These are phyloP conservation scores for Podaxis sp. DNA, from an alignment of 768 basidiomycete species.

Conservation along the genomic window DNA sequence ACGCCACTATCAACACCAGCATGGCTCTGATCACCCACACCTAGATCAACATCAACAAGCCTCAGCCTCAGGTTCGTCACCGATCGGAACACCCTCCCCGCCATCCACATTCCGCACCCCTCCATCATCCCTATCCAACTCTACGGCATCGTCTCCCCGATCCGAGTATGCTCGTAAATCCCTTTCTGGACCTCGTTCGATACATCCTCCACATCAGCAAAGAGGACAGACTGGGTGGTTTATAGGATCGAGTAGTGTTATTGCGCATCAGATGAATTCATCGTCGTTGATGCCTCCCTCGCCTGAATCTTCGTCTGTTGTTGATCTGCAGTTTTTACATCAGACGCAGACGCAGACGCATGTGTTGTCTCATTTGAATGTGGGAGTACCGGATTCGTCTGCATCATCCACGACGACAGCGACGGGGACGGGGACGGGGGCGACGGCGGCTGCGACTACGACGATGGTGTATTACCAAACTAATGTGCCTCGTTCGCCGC, in stretches of 20 bases:
- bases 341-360: no score
- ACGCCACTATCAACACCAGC: conserved; percentile 12
- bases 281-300: neutral
- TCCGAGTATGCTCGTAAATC: neutral
- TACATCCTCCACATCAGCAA: conserved; percentile 7
- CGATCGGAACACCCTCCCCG: neutral
- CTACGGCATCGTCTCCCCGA: neutral
- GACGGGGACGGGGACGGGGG: conserved; percentile 33
- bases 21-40: conserved; percentile 18
- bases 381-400: conserved; percentile 32
- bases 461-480: conserved; percentile 71
- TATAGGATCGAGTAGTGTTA: neutral
- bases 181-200: neutral
- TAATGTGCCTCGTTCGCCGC: conserved; percentile 41
- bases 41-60: neutral
- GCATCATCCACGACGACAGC: conserved; percentile 32
- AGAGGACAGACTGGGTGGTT: no score
- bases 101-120: conserved; percentile 16
- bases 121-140: conserved; percentile 14
- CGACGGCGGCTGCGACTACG: conserved; percentile 28
- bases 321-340: no score
- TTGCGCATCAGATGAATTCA: neutral
- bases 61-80: neutral
- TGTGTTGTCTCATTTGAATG: neutral
- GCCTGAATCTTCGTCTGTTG: no score